These are phyloP conservation scores for Effrenium voratum DNA, from an alignment of 73 alveolate species.

Conservation along the genomic window DNA sequence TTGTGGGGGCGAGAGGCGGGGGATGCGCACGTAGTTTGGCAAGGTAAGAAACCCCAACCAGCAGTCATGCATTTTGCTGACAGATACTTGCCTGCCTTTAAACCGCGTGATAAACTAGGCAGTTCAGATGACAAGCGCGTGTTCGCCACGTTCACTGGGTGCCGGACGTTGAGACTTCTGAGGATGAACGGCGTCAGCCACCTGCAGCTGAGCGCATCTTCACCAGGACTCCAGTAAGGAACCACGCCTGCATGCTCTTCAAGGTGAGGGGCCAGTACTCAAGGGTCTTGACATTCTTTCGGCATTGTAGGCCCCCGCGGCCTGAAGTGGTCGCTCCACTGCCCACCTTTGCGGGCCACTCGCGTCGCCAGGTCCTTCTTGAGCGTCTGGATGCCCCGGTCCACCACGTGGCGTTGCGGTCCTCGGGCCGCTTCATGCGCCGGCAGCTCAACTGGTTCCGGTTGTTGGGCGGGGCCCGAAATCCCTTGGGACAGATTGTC, in stretches of 20 bases:
- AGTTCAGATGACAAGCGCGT: too few relatives aligned
- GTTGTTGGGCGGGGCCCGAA: slow-evolving; percentile 40
- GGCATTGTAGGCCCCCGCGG: too few relatives aligned
- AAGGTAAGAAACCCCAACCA: too few relatives aligned
- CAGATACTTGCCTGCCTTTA: too few relatives aligned
- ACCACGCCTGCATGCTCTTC: slow-evolving; percentile 17
- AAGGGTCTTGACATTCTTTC: background rate
- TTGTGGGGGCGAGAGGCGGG: too few relatives aligned
- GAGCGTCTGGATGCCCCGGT: slow-evolving; percentile 11
- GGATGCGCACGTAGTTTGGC: too few relatives aligned
- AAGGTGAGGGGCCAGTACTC: slow-evolving; percentile 59
- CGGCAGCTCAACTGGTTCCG: background rate
- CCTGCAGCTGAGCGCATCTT: too few relatives aligned
- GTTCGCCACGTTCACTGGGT: too few relatives aligned
- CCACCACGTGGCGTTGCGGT: slow-evolving; percentile 33
- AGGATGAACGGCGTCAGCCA: too few relatives aligned
- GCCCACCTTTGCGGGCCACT: slow-evolving; percentile 25
- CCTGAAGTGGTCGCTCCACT: slow-evolving; percentile 9
- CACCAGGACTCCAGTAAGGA: background rate
- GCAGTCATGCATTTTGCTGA: too few relatives aligned
- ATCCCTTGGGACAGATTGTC: background rate
- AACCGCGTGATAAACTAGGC: too few relatives aligned
- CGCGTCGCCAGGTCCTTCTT: slow-evolving; percentile 20
- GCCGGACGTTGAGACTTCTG: too few relatives aligned
- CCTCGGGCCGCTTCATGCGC: background rate